A percentile compares a stretch with the other conserved stretches of the same genome.
These are phyloP conservation scores for Cucurbita moschata DNA, from an alignment of 306 rosid genomes.

Conservation along the genomic window DNA sequence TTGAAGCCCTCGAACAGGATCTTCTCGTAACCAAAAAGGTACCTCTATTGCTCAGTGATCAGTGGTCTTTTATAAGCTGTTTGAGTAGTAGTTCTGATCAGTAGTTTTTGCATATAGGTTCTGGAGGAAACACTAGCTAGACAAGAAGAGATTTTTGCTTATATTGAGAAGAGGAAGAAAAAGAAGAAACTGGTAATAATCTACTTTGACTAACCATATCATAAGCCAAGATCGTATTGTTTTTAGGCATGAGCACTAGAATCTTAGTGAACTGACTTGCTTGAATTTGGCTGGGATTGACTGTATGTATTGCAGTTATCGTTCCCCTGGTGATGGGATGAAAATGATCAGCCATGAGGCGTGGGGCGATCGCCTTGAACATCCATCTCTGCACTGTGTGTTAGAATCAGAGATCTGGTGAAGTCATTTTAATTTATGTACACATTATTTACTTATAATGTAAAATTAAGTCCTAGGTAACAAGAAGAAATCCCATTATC, in stretches of 20 bases:
- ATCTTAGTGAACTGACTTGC: neutral
- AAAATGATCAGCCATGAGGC: neutral
- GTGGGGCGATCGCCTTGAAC: neutral
- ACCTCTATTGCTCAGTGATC: neutral
- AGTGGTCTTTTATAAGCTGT: neutral
- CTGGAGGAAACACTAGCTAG: conserved; percentile 46
- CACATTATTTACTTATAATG: neutral
- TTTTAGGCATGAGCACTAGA: neutral
- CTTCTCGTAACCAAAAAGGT: conserved; percentile 66
- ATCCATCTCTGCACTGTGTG: neutral
- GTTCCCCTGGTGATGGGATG: conserved; percentile 6
- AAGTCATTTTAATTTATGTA: neutral
- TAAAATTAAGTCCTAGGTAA: neutral
- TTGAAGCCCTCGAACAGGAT: conserved; percentile 49
- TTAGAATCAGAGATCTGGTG: neutral
- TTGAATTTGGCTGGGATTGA: neutral
- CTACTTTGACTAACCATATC: neutral
- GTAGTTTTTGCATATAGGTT: conserved; percentile 24
- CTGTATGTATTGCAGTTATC: neutral
- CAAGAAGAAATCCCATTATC: neutral
- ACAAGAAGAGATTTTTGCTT: conserved; percentile 57
- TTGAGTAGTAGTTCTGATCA: neutral
- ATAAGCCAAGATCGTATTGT: neutral
- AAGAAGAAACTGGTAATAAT: conserved; percentile 45
- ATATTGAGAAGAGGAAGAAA: conserved; percentile 50